Evolutionary conservation across 306 rosid species (phyloP).

Genomic region (Quercus bicolor): DNA sequence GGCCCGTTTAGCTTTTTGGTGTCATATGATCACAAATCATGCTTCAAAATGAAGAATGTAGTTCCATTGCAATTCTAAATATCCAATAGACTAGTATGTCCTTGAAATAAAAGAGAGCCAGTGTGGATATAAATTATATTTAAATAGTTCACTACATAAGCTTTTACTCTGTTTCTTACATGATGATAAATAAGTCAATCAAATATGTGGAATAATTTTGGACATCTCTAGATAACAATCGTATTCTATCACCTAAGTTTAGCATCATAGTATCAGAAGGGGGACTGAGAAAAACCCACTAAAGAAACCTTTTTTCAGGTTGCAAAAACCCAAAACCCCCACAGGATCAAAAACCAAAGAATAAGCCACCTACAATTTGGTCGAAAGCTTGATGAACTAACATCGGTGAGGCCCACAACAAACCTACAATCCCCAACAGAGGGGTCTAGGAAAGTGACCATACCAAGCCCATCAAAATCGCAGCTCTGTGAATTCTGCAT

Average conservation of each 20-base stretch:
- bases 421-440: constrained; percentile 82
- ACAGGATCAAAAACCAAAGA: constrained; percentile 37
- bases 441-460: constrained; percentile 81
- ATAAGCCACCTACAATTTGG: constrained; percentile 24
- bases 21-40: neutral
- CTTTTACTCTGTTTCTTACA: constrained; percentile 21
- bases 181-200: constrained; percentile 28
- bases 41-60: neutral
- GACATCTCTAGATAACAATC: constrained; percentile 28
- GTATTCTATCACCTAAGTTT: constrained; percentile 31
- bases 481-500: constrained; percentile 81
- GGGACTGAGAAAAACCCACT: constrained; percentile 53
- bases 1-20: too few species aligned
- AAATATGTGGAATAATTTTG: constrained; percentile 32
- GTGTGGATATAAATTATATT: constrained; percentile 2
- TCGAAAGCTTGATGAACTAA: constrained; percentile 42
- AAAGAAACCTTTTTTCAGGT: constrained; percentile 37
- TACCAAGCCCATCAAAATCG: constrained; percentile 80
- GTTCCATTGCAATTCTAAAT: neutral
- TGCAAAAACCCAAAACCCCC: constrained; percentile 33
- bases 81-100: neutral
- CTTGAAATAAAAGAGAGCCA: neutral
- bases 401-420: constrained; percentile 74
- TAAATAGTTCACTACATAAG: constrained; percentile 17
- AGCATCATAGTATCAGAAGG: constrained; percentile 36